These are phyloP conservation scores for Globisporangium takayamanum DNA, from an alignment of 352 stramenopile genomes.

Conservation along the genomic window DNA sequence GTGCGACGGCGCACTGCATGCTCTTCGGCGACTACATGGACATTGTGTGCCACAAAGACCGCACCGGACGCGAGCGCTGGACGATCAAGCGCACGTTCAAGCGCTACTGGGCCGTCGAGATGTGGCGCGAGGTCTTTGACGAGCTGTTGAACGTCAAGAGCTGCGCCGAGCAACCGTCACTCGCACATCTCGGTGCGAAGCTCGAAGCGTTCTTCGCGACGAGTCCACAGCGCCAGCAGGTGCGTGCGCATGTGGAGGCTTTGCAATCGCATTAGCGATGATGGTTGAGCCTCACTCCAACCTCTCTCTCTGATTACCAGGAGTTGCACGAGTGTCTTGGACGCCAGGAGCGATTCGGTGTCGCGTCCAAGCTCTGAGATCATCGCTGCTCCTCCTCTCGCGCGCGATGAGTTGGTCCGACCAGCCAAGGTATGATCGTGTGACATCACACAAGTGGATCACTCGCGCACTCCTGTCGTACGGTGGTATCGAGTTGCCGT, in stretches of 20 bases:
- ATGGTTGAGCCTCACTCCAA: neutral
- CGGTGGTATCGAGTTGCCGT: neutral
- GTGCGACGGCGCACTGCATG: conserved; percentile 71
- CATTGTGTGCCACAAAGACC: conserved; percentile 24
- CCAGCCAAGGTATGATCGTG: too few relatives aligned
- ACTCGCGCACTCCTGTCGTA: neutral
- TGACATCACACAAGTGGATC: too few relatives aligned
- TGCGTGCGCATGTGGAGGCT: conserved; percentile 9
- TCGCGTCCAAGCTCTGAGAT: conserved; percentile 31
- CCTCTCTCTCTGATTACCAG: conserved; percentile 15
- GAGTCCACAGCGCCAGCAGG: conserved; percentile 37
- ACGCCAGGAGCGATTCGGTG: conserved; percentile 48
- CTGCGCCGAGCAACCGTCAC: conserved; percentile 59
- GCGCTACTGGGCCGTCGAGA: conserved; percentile 69
- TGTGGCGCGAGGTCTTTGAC: conserved; percentile 74
- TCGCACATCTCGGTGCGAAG: conserved; percentile 29
- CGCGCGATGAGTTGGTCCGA: neutral
- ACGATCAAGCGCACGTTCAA: conserved; percentile 53
- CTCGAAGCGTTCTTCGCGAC: conserved; percentile 53
- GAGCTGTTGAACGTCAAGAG: conserved; percentile 63
- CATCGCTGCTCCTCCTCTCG: neutral
- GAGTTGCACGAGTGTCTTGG: conserved; percentile 45
- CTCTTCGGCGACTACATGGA: conserved; percentile 86
- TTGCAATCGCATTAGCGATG: conserved; percentile 8
- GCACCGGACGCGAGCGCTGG: conserved; percentile 29